Conservation (phyloP, 495 filamentous ascomycete species). For the Podospora tetraspora region DNA sequence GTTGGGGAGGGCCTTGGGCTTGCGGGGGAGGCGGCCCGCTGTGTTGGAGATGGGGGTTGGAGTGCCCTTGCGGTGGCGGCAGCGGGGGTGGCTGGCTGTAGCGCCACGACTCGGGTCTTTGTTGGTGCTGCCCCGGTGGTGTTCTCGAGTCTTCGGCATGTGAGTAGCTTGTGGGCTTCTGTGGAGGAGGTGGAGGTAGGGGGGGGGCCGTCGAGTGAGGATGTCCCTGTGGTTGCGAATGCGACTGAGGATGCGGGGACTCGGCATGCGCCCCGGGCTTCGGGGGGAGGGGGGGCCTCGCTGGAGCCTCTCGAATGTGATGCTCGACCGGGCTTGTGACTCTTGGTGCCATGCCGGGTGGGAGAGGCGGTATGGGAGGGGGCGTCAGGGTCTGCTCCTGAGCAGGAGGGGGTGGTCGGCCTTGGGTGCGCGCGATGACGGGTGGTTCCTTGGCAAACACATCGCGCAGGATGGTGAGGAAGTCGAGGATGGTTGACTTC, state of each 20-base stretch:
- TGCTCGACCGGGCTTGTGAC: neutral
- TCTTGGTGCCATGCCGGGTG: conserved; percentile 26
- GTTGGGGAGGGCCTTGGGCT: conserved; percentile 20
- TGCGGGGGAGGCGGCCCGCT: neutral
- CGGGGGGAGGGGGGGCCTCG: conserved; percentile 40
- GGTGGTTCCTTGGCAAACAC: conserved; percentile 94
- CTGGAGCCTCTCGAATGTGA: conserved; percentile 7
- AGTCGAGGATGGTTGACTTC: conserved; percentile 76
- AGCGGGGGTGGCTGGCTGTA: conserved; percentile 42
- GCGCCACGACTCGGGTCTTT: conserved; percentile 31
- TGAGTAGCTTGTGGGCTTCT: conserved; percentile 23
- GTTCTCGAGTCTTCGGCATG: conserved; percentile 9
- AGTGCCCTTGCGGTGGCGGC: conserved; percentile 24
- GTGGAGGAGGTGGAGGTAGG: conserved; percentile 34
- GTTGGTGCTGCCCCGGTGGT: conserved; percentile 22
- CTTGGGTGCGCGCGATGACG: conserved; percentile 67
- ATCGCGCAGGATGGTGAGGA: conserved; percentile 75
- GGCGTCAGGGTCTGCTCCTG: conserved; percentile 26
- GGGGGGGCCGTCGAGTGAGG: conserved; percentile 23
- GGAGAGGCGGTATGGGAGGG: conserved; percentile 40
- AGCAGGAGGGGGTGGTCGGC: conserved; percentile 38
- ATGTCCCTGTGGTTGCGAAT: neutral
- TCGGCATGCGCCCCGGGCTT: conserved; percentile 34
- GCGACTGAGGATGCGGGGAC: conserved; percentile 19
- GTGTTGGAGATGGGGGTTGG: neutral